Base-by-base conservation (phyloP, 2,329 filamentous ascomycete genomes). In the Xylariaceae sp. region DNA sequence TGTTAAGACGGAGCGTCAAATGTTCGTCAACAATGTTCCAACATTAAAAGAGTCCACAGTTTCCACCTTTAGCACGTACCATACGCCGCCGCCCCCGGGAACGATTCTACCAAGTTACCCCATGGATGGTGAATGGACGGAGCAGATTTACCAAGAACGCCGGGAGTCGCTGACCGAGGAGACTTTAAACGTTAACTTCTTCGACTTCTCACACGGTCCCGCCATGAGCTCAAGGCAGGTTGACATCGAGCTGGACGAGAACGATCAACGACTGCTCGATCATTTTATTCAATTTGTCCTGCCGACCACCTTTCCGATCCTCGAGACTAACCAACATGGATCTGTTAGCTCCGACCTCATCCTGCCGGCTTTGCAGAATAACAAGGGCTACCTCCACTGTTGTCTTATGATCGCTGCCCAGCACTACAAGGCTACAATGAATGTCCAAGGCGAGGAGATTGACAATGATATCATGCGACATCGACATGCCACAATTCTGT, bases 311-410 rank as follows among this genome's bases (percentile, higher is more conserved):
- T 97, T 97, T 73, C 94, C 94, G 11, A 88, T 97, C 48, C 82
- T 96, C 27, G 92, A 97, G 74, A 86, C 87, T 33, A 95, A 94
- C 71, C 91, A 95, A 70, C 89, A 90, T 64, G 91, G 91, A 32
- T 89, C 88, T 1, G 86, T 91, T 30, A 84, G 87, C 57, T 86
- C 89, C 2, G 88, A 94, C 64, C 83, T 96, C 57, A 88, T 97
- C 62, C 82, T 97, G 13, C 91, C 90, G 4, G 90, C 93, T 6
- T 81, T 99, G 27, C 90, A 95, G 70, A 89, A 83, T 64, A 99
- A 97, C 82, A 92, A 90, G 72, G 88, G 87, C 62, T 99, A 97
- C 73, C 81, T 97, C 26, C 92, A 97, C 78, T 97, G 92, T 77
- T 97, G 93, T 75, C 79, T 99, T 58, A 95, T 91, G 78, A 91